Conservation (phyloP, 176 grass and related monocot species). For the Microstegium vimineum region DNA sequence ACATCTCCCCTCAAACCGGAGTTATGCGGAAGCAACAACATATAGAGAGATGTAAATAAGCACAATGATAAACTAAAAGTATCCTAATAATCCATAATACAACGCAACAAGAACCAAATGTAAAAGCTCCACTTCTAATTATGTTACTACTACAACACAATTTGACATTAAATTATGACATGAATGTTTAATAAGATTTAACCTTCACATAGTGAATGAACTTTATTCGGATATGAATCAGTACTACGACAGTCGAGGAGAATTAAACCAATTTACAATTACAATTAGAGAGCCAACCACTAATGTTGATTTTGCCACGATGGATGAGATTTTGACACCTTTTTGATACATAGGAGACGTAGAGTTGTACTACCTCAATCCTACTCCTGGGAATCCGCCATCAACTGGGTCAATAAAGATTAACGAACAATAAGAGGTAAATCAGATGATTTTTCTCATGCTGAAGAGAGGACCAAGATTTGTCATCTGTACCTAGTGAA, state of each 20-base stretch:
- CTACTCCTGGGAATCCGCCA: not conserved
- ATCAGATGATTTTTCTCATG: not conserved
- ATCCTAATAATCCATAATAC: too few species aligned
- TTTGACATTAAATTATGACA: too few species aligned
- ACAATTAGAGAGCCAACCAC: not conserved
- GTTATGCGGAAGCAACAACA: too few species aligned
- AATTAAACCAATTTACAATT: not conserved
- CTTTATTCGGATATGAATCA: not conserved
- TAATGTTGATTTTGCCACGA: not conserved
- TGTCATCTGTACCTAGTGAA: not conserved
- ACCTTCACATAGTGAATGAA: not conserved
- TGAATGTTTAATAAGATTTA: not conserved
- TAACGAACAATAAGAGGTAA: not conserved
- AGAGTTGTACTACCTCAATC: not conserved
- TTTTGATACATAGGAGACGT: not conserved
- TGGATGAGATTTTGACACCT: not conserved
- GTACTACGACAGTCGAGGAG: not conserved
- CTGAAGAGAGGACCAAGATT: not conserved
- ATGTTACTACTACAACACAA: too few species aligned
- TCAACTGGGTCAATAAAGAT: not conserved
- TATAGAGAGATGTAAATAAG: too few species aligned
- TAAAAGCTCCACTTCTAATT: too few species aligned
- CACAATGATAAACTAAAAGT: too few species aligned
- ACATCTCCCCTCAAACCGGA: too few species aligned
- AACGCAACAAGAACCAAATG: too few species aligned